Percentiles rank a stretch among this genome's conserved stretches.
Conservation (phyloP, 495 filamentous ascomycete genomes). For the Arthonia radiata region DNA sequence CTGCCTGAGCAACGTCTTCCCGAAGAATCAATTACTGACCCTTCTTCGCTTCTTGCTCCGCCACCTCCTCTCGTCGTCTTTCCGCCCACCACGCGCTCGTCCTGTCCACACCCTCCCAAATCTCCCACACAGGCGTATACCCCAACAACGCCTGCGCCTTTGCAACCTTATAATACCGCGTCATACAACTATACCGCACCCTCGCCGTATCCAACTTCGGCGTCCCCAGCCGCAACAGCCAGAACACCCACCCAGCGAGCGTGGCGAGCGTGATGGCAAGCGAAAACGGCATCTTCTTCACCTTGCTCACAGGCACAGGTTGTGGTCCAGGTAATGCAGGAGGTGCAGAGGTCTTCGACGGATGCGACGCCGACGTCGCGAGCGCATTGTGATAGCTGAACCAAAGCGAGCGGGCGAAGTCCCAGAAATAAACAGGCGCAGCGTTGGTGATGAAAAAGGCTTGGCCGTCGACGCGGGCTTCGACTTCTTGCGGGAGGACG, state of each 20-base stretch:
- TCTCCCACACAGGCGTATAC: slow-evolving; percentile 28
- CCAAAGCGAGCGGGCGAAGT: slow-evolving; percentile 64
- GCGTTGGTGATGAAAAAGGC: slow-evolving; percentile 93
- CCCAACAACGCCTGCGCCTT: slow-evolving; percentile 32
- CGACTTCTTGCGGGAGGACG: too few relatives aligned
- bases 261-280: slow-evolving; percentile 26
- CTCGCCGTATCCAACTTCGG: slow-evolving; percentile 29
- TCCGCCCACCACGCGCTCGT: slow-evolving; percentile 1
- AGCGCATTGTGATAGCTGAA: too few relatives aligned
- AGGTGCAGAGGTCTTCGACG: too few relatives aligned
- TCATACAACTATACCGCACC: slow-evolving; percentile 27
- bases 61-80: neutral
- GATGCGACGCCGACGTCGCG: too few relatives aligned
- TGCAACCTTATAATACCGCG: slow-evolving; percentile 28
- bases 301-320: too few relatives aligned
- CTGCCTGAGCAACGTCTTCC: too few relatives aligned
- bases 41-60: neutral
- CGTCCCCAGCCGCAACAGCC: slow-evolving; percentile 26
- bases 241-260: slow-evolving; percentile 21
- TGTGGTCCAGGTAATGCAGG: slow-evolving; percentile 23
- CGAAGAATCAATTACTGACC: neutral
- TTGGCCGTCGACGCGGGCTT: too few relatives aligned
- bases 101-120: slow-evolving; percentile 21
- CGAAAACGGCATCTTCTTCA: too few relatives aligned
- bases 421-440: slow-evolving; percentile 86